Conservation (phyloP, 495 filamentous ascomycete genomes). For the Penicillium egyptiacum region DNA sequence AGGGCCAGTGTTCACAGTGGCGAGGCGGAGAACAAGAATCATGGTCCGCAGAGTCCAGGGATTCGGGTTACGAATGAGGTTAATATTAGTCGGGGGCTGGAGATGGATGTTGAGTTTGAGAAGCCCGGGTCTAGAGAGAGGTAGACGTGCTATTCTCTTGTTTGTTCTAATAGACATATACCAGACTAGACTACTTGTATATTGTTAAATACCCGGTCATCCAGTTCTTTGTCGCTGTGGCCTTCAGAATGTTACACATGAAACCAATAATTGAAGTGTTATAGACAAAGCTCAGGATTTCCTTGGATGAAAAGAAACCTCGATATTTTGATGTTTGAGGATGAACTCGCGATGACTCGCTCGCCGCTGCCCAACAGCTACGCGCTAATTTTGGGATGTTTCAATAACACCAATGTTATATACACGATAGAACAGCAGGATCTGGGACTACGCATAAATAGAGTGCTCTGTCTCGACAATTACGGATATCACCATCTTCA, state of each 20-base stretch:
- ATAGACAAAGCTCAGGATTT: background rate
- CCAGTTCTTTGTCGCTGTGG: background rate
- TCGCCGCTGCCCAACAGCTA: background rate
- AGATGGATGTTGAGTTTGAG: background rate
- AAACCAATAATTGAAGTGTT: background rate
- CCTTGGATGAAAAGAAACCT: background rate
- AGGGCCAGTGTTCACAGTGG: background rate
- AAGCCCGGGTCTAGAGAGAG: background rate
- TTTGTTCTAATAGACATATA: background rate
- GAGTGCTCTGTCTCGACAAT: background rate
- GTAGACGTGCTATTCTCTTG: background rate
- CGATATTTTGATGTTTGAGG: background rate
- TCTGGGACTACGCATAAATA: background rate
- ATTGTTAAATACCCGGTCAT: too few species aligned
- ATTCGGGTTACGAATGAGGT: conserved; percentile 31
- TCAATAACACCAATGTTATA: background rate
- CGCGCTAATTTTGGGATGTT: background rate
- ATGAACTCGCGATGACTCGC: background rate
- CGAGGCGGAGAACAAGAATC: background rate
- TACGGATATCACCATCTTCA: background rate
- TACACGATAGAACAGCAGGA: background rate
- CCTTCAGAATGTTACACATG: background rate
- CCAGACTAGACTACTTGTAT: background rate
- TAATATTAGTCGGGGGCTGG: conserved; percentile 6
- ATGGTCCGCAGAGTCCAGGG: conserved; percentile 13